Evolutionary conservation across 2,329 filamentous ascomycete species (phyloP).

Genomic region (Stenocarpella maydis): DNA sequence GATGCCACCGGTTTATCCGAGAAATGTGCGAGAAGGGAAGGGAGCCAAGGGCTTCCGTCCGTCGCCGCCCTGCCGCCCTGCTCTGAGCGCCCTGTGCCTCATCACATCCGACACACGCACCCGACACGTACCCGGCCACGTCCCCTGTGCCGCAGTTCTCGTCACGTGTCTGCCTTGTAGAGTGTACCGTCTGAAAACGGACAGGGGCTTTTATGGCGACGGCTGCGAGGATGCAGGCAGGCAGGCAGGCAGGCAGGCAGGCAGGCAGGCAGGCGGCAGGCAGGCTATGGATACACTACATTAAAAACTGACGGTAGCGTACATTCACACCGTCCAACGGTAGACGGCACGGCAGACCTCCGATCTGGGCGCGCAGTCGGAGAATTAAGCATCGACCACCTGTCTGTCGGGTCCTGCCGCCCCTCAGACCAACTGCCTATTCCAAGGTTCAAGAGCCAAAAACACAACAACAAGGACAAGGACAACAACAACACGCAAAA

Average conservation of each 20-base stretch:
- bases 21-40: conserved; percentile 15
- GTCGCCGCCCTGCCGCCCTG: neutral
- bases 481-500: too few relatives aligned
- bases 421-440: conserved; percentile 1
- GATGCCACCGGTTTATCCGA: conserved; percentile 18
- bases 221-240: neutral
- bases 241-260: neutral
- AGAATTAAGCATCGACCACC: conserved; percentile 28
- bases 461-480: too few relatives aligned
- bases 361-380: conserved; percentile 19
- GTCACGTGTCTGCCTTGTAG: conserved; percentile 4
- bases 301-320: too few relatives aligned
- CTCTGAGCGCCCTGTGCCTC: neutral
- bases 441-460: too few relatives aligned
- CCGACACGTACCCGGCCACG: too few relatives aligned
- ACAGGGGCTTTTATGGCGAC: neutral
- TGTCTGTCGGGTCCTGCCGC: conserved; percentile 27
- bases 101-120: neutral
- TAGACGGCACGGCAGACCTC: conserved; percentile 24
- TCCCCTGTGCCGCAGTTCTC: neutral
- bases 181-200: neutral
- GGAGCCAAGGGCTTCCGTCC: neutral
- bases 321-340: too few relatives aligned
- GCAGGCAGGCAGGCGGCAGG: neutral
- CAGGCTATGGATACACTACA: too few relatives aligned